Evolutionary conservation across 2,329 filamentous ascomycete genomes (phyloP), one percentile per base, ranked within the genome.

Genomic region (Aspergillus calidoustus): DNA sequence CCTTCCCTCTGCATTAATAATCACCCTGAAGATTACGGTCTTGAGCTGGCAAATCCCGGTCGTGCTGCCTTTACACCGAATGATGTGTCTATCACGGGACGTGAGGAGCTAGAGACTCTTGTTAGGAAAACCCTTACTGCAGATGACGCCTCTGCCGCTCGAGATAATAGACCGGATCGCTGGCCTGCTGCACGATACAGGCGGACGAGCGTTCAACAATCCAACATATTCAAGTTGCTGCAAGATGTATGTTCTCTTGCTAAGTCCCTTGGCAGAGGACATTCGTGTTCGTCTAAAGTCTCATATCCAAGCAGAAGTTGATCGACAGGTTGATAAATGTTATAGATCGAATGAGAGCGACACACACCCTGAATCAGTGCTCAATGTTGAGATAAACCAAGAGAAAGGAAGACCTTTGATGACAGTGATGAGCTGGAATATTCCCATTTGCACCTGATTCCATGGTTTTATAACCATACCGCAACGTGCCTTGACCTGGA

Each of bases 401-500:
- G 58, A 48, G 23, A 34, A 41, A 11, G 9, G 8, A 15, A 3
- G 8, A 38, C 13, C 9, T 38, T 38, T 38, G 44, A 52, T 43
- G 55, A 54, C 48, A 43, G 55, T 57, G 48, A 53, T n/a, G 34
- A 57, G 43, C 44, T 51, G 22, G 44, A 38, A 7, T 22, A 38
- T 34, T 7, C 11, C 15, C 5, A 17, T 11, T 41, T 59, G 25
- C 56, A 13, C 19, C 41, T 53, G 6, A 28, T 47, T 30, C 49
- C 48, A 3, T 59, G 56, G 56, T 34, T 46, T 9, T 23, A 53
- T 19, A 30, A 25, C 11, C 22, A n/a, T 9, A n/a, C 25, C 23
- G 56, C 38, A 6, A 59, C 7, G 7, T 48, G 38, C 46, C 8
- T 52, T 5, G 48, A 59, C 23, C 41, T 59, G 13, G 25, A 46